Evolutionary conservation across 331 rosid species (phyloP), one percentile per base, ranked within the genome.

Genomic region (Prunus yedoensis): DNA sequence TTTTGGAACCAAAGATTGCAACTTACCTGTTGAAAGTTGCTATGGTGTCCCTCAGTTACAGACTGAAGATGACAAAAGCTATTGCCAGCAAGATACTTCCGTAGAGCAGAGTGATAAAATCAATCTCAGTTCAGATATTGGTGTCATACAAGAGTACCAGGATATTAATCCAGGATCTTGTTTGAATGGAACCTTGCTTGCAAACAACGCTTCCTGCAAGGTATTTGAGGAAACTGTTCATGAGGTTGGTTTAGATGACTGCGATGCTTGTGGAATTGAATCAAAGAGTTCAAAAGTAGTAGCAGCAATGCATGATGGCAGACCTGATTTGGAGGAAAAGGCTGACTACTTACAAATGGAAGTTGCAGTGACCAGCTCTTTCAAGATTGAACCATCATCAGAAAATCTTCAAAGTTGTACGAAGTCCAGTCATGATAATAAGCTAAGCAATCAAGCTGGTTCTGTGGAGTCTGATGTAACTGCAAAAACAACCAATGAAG

Each of bases 391-490:
- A 38, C 43, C 43, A 38, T 38, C 43, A 38, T 38, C 43, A 38
- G 43, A 38, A 38, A 38, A 38, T 38, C 43, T 38, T 38, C 9
- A 7, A 38, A 38, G 9, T 38, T 38, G 43, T 38, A 38, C 9
- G 9, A 38, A 38, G 43, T 38, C 43, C 17, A 57, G 74, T 56
- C 45, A 16, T 68, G 81, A 68, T 18, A 68, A 70, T 70, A 81
- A 67, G 68, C 83, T n/a, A 77, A 72, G 45, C 50, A 76, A 71
- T 38, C 73, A 56, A 54, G 83, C 74, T 71, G 23, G 45, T 80
- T 78, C 84, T 46, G 70, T 65, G 70, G 82, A 75, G 61, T 54
- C 73, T 59, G 76, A 69, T 71, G 79, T 77, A 67, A 71, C 83
- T 45, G 46, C 14, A 68, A 66, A 83, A 53, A 61, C 43, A 57